Conservation (phyloP, 768 basidiomycete genomes). For the Rhodotorula paludigena region DNA sequence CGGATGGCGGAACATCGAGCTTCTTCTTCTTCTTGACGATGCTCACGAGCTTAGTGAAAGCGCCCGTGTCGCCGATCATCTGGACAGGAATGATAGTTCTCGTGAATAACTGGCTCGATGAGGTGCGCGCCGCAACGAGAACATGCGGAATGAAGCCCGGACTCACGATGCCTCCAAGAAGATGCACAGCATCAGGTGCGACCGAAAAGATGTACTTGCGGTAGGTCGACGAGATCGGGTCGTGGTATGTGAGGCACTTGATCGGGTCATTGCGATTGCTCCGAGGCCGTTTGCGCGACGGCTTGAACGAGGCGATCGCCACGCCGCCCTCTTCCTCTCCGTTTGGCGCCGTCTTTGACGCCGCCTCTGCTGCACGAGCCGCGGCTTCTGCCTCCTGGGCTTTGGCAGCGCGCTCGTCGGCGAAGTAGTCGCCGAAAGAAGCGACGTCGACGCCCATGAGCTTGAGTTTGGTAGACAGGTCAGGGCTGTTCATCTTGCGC, state of each 20-base stretch:
- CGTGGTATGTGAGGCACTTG: conserved; percentile 63
- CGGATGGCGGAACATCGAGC: conserved; percentile 60
- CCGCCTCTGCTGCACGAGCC: conserved; percentile 13
- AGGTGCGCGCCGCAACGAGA: neutral
- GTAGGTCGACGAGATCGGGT: conserved; percentile 67
- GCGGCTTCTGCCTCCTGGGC: conserved; percentile 27
- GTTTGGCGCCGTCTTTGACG: neutral
- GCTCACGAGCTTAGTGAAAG: conserved; percentile 65
- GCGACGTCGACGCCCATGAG: conserved; percentile 57
- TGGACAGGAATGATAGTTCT: no score
- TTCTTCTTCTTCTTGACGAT: conserved; percentile 71
- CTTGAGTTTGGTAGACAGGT: conserved; percentile 67
- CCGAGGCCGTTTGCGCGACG: conserved; percentile 38
- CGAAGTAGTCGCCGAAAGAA: conserved; percentile 68
- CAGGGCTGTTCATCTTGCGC: conserved; percentile 59
- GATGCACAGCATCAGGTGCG: conserved; percentile 61
- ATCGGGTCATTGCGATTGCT: conserved; percentile 51
- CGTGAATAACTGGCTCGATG: no score
- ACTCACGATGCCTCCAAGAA: conserved; percentile 56
- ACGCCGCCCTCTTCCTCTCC: conserved; percentile 37
- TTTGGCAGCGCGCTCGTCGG: conserved; percentile 54
- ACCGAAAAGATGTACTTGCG: conserved; percentile 66
- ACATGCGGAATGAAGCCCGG: neutral
- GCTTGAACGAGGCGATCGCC: conserved; percentile 21
- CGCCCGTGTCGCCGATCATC: conserved; percentile 70